Percentiles rank a stretch among this genome's conserved stretches.
These are phyloP conservation scores for Casuarina glauca DNA, from an alignment of 306 rosid genomes.

Conservation along the genomic window DNA sequence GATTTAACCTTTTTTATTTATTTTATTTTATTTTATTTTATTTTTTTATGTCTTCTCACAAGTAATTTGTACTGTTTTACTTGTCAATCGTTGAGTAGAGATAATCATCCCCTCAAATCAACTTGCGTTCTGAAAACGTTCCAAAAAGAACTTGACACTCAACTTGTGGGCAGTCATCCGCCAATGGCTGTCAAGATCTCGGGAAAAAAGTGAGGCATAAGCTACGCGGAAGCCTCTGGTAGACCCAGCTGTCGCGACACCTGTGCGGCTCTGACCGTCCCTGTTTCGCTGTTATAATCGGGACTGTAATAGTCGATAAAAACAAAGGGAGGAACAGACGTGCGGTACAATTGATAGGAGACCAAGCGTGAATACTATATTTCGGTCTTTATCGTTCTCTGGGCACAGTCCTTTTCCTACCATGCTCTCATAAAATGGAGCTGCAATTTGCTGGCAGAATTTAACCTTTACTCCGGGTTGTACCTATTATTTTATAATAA, in stretches of 20 bases:
- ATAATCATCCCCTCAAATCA: neutral
- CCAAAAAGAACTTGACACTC: neutral
- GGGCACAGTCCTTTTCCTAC: neutral
- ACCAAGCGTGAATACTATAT: neutral
- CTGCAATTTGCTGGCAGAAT: constrained; percentile 4
- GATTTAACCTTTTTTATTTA: neutral
- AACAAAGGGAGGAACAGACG: neutral
- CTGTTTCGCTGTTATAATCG: neutral
- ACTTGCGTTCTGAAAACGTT: neutral
- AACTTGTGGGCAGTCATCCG: neutral
- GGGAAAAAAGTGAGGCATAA: constrained; percentile 31
- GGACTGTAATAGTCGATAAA: neutral
- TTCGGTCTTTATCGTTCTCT: neutral
- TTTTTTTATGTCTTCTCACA: neutral
- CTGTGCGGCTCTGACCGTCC: constrained; percentile 16
- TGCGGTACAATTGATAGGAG: neutral
- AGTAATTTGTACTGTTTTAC: neutral
- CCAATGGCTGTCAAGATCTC: constrained; percentile 12
- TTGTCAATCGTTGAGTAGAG: neutral
- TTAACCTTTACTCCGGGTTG: neutral
- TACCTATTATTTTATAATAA: constrained; percentile 30
- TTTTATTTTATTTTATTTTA: too few relatives aligned
- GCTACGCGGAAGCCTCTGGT: constrained; percentile 16
- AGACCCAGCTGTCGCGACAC: constrained; percentile 15
- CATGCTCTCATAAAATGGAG: neutral